Percentiles rank a stretch among this genome's conserved stretches.
These are phyloP conservation scores for Candida gorgasii DNA, from an alignment of 805 yeast species.

Conservation along the genomic window DNA sequence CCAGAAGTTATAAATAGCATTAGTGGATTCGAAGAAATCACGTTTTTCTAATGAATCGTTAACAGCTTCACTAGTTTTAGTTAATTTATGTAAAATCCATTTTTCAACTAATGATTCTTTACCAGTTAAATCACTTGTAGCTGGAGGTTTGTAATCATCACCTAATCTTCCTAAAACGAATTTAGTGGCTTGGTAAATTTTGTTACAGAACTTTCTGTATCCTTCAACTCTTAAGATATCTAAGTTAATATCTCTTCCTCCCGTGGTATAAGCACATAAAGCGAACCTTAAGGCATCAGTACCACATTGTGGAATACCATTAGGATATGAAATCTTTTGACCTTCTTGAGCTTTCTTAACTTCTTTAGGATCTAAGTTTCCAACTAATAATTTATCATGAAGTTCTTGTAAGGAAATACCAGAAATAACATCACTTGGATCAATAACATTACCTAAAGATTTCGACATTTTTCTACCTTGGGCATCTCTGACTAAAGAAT, in stretches of 20 bases:
- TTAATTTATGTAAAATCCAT: conserved; percentile 91
- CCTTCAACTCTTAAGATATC: conserved; percentile 97
- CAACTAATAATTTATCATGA: conserved; percentile 72
- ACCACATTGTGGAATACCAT: conserved; percentile 99
- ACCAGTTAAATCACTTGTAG: conserved; percentile 61
- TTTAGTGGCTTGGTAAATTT: conserved; percentile 98
- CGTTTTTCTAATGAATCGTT: conserved; percentile 73
- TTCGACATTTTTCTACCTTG: conserved; percentile 99
- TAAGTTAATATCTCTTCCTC: conserved; percentile 97
- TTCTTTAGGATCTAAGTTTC: conserved; percentile 90
- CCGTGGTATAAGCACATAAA: conserved; percentile 96
- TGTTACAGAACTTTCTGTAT: conserved; percentile 98
- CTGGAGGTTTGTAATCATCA: conserved; percentile 81
- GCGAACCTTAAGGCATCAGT: conserved; percentile 98
- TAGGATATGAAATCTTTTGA: conserved; percentile 87
- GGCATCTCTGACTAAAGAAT: conserved; percentile 97
- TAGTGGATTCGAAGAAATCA: conserved; percentile 87
- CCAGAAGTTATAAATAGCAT: conserved; percentile 92
- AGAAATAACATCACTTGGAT: conserved; percentile 89
- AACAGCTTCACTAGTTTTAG: conserved; percentile 64
- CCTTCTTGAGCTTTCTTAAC: conserved; percentile 84
- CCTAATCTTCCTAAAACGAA: conserved; percentile 93
- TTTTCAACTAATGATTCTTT: conserved; percentile 89
- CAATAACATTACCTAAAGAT: conserved; percentile 94
- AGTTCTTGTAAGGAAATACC: conserved; percentile 82